phyloP scores from a whole-genome alignment of 1,284 basidiomycete species.

The Moesziomyces antarcticus region DNA sequence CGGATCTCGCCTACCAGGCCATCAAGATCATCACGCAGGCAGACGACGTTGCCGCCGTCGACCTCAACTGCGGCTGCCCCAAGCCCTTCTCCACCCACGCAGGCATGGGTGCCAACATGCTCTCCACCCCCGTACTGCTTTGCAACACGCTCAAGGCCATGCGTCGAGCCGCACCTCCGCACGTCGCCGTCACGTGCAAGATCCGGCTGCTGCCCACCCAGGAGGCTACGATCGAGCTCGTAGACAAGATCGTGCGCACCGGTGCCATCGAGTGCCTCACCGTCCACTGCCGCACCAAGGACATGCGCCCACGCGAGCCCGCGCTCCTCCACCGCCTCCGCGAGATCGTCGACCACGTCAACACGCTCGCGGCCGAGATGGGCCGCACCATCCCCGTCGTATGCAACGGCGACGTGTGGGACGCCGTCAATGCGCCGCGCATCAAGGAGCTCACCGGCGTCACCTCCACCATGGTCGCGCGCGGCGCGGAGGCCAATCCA shows the following conservation, averaged over 20 bases:
- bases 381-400: constrained; percentile 78
- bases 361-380: constrained; percentile 72
- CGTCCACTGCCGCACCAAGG: constrained; percentile 92
- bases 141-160: constrained; percentile 74
- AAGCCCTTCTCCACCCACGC: constrained; percentile 94
- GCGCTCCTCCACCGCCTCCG: constrained; percentile 82
- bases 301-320: constrained; percentile 85
- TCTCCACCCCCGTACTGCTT: constrained; percentile 88
- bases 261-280: constrained; percentile 86
- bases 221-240: constrained; percentile 85
- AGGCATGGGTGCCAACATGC: constrained; percentile 95
- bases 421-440: constrained; percentile 80
- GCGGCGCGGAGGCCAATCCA: constrained; percentile 91
- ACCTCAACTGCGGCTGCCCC: constrained; percentile 87
- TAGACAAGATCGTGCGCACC: constrained; percentile 84
- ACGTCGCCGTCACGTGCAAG: constrained; percentile 72
- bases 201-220: constrained; percentile 88
- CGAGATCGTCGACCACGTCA: constrained; percentile 85
- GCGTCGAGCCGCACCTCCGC: constrained; percentile 72
- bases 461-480: constrained; percentile 94
- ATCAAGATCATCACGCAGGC: constrained; percentile 81
- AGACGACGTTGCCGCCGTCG: constrained; percentile 88
- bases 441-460: constrained; percentile 77
- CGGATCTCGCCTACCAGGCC: constrained; percentile 89
- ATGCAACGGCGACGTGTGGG: constrained; percentile 92